Evolutionary conservation across 129 eudicot genomes (phyloP).

Genomic region (Centrapalus pauciflorus): DNA sequence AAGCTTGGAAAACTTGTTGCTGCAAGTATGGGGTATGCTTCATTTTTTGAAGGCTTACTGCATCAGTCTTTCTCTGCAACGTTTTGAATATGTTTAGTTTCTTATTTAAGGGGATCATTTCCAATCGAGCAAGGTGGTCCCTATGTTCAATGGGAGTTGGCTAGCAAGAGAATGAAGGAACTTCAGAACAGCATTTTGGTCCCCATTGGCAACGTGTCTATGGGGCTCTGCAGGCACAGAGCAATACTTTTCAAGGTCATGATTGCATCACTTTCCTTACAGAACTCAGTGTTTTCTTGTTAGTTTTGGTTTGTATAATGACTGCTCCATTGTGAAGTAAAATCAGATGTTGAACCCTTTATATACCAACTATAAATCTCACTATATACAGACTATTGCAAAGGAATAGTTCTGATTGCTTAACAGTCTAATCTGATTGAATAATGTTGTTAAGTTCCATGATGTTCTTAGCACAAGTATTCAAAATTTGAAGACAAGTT

Average conservation of each 20-base stretch:
- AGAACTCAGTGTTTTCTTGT: not conserved
- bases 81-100: too few species aligned
- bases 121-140: constrained; percentile 79
- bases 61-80: too few species aligned
- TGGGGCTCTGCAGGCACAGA: constrained; percentile 92
- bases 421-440: too few species aligned
- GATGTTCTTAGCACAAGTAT: not conserved
- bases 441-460: not conserved
- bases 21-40: constrained; percentile 63
- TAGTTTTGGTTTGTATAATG: not conserved
- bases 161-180: constrained; percentile 59
- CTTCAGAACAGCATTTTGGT: constrained; percentile 62
- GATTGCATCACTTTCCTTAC: not conserved
- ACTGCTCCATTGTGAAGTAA: not conserved
- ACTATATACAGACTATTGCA: too few species aligned
- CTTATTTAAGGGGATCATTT: constrained; percentile 88
- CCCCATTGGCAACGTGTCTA: constrained; percentile 72
- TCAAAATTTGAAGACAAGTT: too few species aligned
- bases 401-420: too few species aligned
- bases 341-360: not conserved
- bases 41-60: too few species aligned
- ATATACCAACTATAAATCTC: too few species aligned
- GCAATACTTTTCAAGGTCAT: constrained; percentile 89
- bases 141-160: constrained; percentile 54
- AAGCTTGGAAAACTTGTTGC: constrained; percentile 73